These are phyloP conservation scores for Yamadazyma ubonensis DNA, from an alignment of 805 yeast species.

Conservation along the genomic window DNA sequence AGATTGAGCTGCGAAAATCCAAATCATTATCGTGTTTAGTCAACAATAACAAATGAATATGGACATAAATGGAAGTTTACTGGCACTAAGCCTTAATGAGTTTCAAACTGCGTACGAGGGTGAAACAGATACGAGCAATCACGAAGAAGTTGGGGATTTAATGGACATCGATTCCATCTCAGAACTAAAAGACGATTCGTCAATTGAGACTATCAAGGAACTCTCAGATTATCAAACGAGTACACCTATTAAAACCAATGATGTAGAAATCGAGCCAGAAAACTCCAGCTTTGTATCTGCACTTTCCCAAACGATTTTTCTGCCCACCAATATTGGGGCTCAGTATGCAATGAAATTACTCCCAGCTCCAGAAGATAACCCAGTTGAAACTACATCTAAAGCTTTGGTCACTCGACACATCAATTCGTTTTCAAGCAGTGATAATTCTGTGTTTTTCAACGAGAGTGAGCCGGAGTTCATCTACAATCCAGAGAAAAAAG, in stretches of 20 bases:
- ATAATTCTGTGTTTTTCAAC: slow-evolving; percentile 11
- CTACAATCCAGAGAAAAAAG: slow-evolving; percentile 18
- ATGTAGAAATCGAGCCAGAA: slow-evolving; percentile 13
- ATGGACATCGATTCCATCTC: slow-evolving; percentile 13
- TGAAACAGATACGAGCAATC: slow-evolving; percentile 1
- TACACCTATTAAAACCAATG: slow-evolving; percentile 8
- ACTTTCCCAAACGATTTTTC: slow-evolving; percentile 16
- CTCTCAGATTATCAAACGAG: slow-evolving; percentile 6
- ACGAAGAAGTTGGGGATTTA: slow-evolving; percentile 3
- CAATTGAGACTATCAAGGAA: slow-evolving; percentile 8
- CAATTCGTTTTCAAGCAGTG: slow-evolving; percentile 18
- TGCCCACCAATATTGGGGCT: slow-evolving; percentile 45
- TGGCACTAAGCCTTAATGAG: slow-evolving; percentile 13
- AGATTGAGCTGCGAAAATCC: slow-evolving; percentile 5
- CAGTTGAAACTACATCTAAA: slow-evolving; percentile 11
- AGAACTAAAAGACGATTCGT: slow-evolving; percentile 1
- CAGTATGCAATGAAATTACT: slow-evolving; percentile 34
- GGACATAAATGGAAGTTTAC: slow-evolving; percentile 14
- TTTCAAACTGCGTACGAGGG: slow-evolving; percentile 7
- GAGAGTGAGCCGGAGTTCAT: slow-evolving; percentile 16
- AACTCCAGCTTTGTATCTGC: slow-evolving; percentile 20
- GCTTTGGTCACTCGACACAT: slow-evolving; percentile 13
- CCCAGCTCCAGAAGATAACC: slow-evolving; percentile 31
- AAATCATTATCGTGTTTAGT: neutral
- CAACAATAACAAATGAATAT: slow-evolving; percentile 1